Percentiles rank a stretch among this genome's conserved stretches.
Conservation (phyloP, 768 basidiomycete species). For the Kwoniella heveanensis region DNA sequence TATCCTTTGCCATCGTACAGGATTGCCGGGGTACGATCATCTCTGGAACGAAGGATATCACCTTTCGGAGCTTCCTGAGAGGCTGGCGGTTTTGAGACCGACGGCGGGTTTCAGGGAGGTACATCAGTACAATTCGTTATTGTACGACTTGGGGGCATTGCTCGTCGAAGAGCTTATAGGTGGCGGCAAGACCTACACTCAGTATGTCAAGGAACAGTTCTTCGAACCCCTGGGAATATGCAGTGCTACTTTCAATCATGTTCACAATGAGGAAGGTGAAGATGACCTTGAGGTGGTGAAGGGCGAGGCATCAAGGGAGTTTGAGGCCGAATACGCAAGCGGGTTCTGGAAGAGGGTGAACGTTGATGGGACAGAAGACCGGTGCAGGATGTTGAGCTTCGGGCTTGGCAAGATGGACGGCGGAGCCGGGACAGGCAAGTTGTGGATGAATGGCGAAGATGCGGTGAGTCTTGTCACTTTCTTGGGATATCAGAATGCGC, state of each 20-base stretch:
- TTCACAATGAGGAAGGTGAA: too few species aligned
- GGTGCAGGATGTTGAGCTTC: neutral
- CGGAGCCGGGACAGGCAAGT: neutral
- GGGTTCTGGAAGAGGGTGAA: conserved; percentile 8
- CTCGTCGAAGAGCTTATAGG: neutral
- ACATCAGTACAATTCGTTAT: conserved; percentile 6
- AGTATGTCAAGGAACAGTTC: too few species aligned
- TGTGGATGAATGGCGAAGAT: conserved; percentile 10
- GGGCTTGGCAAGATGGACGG: neutral
- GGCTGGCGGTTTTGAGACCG: neutral
- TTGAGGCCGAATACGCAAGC: neutral
- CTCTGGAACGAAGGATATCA: neutral
- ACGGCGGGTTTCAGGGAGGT: conserved; percentile 2
- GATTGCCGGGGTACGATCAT: conserved; percentile 9
- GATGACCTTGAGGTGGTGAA: too few species aligned
- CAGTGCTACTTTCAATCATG: too few species aligned
- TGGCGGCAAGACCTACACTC: neutral
- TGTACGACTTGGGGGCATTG: conserved; percentile 2
- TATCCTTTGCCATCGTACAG: conserved; percentile 3
- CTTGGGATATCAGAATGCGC: neutral
- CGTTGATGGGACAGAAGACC: neutral
- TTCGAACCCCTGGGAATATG: too few species aligned
- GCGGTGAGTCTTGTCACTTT: conserved; percentile 1
- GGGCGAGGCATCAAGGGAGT: too few species aligned
- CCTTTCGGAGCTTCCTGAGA: neutral